Conservation (phyloP, 106 monocot genomes). For the Chionographis japonica region DNA sequence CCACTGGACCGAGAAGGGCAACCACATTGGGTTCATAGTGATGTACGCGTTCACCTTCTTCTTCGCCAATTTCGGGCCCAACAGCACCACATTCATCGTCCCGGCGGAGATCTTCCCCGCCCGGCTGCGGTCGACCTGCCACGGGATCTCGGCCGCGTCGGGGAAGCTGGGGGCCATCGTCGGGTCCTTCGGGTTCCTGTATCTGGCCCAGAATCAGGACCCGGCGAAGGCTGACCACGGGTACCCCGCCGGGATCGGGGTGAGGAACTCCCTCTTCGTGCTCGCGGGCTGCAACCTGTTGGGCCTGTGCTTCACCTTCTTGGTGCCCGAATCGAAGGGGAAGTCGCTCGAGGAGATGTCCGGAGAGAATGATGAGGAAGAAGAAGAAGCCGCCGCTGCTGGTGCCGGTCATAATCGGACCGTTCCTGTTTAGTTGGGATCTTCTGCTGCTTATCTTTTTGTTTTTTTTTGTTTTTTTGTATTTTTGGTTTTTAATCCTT, state of each 20-base stretch:
- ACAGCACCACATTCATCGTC: constrained; percentile 77
- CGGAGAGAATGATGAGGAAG: constrained; percentile 18
- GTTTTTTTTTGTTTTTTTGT: too few relatives aligned
- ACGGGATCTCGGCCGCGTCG: constrained; percentile 71
- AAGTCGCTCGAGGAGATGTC: constrained; percentile 50
- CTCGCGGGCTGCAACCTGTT: constrained; percentile 45
- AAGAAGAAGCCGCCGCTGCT: background rate
- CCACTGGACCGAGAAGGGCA: constrained; percentile 43
- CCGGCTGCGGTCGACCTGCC: constrained; percentile 69
- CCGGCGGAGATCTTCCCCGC: constrained; percentile 87
- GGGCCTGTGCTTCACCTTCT: constrained; percentile 34
- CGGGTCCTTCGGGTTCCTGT: constrained; percentile 49
- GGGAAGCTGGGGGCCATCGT: constrained; percentile 59
- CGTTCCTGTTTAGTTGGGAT: too few relatives aligned
- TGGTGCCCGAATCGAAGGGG: constrained; percentile 57
- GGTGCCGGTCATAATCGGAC: background rate
- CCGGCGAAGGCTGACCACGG: constrained; percentile 33
- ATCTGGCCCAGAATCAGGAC: constrained; percentile 44
- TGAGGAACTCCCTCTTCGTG: constrained; percentile 53
- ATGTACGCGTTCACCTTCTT: constrained; percentile 84
- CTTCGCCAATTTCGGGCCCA: constrained; percentile 87
- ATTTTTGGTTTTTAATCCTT: too few relatives aligned
- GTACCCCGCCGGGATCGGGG: constrained; percentile 45
- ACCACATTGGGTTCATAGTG: constrained; percentile 61
- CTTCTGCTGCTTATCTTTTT: too few relatives aligned